Base-by-base conservation (phyloP, 441 rosid genomes). In the Brassica hybrid region DNA sequence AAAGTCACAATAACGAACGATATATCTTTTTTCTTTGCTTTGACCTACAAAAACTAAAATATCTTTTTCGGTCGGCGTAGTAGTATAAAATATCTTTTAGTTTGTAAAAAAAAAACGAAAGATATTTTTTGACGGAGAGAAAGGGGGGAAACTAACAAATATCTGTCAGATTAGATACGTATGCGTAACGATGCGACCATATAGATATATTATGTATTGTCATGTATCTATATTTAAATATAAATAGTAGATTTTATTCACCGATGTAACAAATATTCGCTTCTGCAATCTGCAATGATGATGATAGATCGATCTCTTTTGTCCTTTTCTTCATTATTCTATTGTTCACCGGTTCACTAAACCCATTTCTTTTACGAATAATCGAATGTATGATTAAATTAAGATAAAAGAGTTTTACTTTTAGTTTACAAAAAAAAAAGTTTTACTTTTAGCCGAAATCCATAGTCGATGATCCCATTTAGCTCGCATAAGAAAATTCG, bases 131-230 rank as follows among this genome's bases (percentile, higher is more conserved):
- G 71, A 69, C 13, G 41, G 65, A 27, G 62, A 70, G 36, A 13
- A n/a, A 45, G 52, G 52, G 25, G 25, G 56, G 0, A 36, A 69
- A 54, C 71, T 32, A 70, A 61, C 41, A 71, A 71, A 77, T 71
- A 77, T 77, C 80, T 77, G 76, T 14, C 72, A 71, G 65, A 67
- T 65, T 65, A 65, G 72, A 77, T 71, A 71, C 67, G 62, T 77
- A 13, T 69, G 70, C 54, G 10, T 69, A 61, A 69, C 65, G 45
- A 70, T 2, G 16, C 23, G 59, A 64, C 74, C 56, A 17, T 9
- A 34, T 21, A 16, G 5, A 68, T 38, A 63, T 69, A 62, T 76
- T 65, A 59, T n/a, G n/a, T n/a, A n/a, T 62, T 56, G 17, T 56
- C 6, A 34, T 56, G 73, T 21, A 21, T 21, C 23, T 21, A 21